Evolutionary conservation across 2,329 filamentous ascomycete species (phyloP).

Genomic region (Podosphaera xanthii): DNA sequence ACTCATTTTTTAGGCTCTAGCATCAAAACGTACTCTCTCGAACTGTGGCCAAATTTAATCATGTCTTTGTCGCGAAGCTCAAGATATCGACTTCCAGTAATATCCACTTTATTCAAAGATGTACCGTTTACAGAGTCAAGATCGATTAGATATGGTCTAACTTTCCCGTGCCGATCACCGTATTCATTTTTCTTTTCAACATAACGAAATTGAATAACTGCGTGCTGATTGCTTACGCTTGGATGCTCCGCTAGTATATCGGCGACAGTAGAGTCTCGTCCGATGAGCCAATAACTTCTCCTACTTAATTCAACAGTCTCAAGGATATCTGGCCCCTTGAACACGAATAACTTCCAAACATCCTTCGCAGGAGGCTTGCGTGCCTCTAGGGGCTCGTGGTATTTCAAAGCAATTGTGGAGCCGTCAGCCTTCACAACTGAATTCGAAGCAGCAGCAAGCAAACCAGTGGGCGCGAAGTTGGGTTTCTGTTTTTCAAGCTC

Average conservation of each 20-base stretch:
- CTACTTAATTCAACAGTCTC: constrained; percentile 57
- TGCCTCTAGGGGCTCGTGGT: constrained; percentile 84
- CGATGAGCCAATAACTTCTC: constrained; percentile 78
- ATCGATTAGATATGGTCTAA: constrained; percentile 79
- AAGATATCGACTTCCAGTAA: constrained; percentile 58
- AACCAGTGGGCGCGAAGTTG: constrained; percentile 61
- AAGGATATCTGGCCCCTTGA: constrained; percentile 60
- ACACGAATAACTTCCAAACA: constrained; percentile 77
- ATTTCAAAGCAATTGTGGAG: constrained; percentile 65
- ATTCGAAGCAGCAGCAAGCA: constrained; percentile 75
- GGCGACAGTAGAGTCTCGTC: constrained; percentile 56
- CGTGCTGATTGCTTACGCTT: constrained; percentile 86
- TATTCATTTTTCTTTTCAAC: constrained; percentile 67
- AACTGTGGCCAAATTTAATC: constrained; percentile 66
- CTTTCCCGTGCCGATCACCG: constrained; percentile 57
- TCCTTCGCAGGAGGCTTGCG: constrained; percentile 63
- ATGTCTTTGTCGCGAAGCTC: constrained; percentile 80
- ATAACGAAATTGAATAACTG: constrained; percentile 79
- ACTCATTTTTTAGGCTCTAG: constrained; percentile 24
- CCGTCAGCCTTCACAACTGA: constrained; percentile 47
- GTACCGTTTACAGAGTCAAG: constrained; percentile 88
- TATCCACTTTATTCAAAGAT: constrained; percentile 47
- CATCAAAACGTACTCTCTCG: constrained; percentile 91
- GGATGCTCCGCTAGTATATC: constrained; percentile 75
- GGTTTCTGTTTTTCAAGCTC: constrained; percentile 59